These are phyloP conservation scores for Halenospora varia DNA, from an alignment of 495 filamentous ascomycete genomes.

Conservation along the genomic window DNA sequence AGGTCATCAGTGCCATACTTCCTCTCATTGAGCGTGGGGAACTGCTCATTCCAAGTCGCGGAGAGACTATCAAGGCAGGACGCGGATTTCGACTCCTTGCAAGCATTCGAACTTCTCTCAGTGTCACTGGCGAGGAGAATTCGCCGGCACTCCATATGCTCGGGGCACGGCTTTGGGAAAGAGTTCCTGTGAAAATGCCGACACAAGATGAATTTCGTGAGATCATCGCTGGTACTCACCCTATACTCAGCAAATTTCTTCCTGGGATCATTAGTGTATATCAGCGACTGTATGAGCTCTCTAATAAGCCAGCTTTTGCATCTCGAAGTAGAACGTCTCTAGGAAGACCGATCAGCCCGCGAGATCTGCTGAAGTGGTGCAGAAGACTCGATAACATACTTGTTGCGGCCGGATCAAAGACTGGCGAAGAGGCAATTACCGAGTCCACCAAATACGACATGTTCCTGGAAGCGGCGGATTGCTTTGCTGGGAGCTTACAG, in stretches of 20 bases:
- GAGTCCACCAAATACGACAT: constrained; percentile 75
- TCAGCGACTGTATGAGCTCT: constrained; percentile 52
- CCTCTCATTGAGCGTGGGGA: constrained; percentile 87
- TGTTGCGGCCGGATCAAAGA: constrained; percentile 55
- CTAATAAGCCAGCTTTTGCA: constrained; percentile 45
- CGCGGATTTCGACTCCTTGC: constrained; percentile 86
- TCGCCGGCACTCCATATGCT: constrained; percentile 55
- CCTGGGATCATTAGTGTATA: constrained; percentile 74
- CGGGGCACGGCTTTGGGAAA: constrained; percentile 78
- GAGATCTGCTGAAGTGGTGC: constrained; percentile 90
- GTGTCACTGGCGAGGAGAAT: constrained; percentile 65
- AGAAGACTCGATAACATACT: constrained; percentile 62
- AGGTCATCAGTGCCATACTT: constrained; percentile 85
- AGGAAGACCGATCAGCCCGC: constrained; percentile 60
- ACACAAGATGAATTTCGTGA: constrained; percentile 66
- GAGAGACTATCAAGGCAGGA: constrained; percentile 77
- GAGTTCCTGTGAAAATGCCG: constrained; percentile 63
- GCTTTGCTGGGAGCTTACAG: constrained; percentile 78
- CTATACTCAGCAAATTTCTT: constrained; percentile 64
- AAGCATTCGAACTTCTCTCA: constrained; percentile 75
- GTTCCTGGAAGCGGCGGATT: constrained; percentile 85
- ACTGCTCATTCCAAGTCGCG: constrained; percentile 79
- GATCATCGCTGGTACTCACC: constrained; percentile 66
- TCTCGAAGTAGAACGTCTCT: constrained; percentile 50
- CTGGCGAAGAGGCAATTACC: constrained; percentile 67